These are phyloP conservation scores for Ilex asprella DNA, from an alignment of 257 asterid species.

Conservation along the genomic window DNA sequence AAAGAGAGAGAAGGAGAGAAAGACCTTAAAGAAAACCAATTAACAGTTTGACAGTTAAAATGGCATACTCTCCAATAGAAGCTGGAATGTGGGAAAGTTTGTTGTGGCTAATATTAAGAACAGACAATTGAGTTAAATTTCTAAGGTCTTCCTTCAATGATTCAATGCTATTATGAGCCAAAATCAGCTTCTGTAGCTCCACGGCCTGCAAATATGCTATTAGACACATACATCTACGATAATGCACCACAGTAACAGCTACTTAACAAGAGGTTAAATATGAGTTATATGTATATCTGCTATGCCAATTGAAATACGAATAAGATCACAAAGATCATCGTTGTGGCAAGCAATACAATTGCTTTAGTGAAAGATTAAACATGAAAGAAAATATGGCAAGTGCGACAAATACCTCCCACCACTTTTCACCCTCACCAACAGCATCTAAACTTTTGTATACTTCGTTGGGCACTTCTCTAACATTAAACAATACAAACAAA, in stretches of 20 bases:
- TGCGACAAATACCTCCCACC: slow-evolving; percentile 88
- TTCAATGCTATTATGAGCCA: slow-evolving; percentile 85
- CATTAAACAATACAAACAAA: slow-evolving; percentile 3
- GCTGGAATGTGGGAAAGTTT: slow-evolving; percentile 73
- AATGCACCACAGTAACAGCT: neutral
- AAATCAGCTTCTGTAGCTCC: slow-evolving; percentile 87
- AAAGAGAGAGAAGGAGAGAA: slow-evolving; percentile 8
- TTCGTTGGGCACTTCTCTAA: slow-evolving; percentile 84
- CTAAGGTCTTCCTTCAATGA: slow-evolving; percentile 69
- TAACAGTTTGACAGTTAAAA: slow-evolving; percentile 6
- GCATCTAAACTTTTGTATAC: slow-evolving; percentile 82
- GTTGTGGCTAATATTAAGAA: slow-evolving; percentile 78
- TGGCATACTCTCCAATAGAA: slow-evolving; percentile 88
- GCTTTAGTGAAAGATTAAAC: neutral
- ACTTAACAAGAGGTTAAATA: too few species aligned
- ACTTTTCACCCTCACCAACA: slow-evolving; percentile 74
- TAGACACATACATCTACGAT: slow-evolving; percentile 2
- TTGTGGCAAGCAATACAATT: too few species aligned
- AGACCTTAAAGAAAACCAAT: neutral
- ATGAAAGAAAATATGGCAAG: slow-evolving; percentile 7
- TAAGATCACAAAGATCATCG: too few species aligned
- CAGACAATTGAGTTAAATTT: slow-evolving; percentile 60
- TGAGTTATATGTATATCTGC: too few species aligned
- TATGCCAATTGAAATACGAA: too few species aligned
- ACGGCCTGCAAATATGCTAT: slow-evolving; percentile 54